phyloP scores from a whole-genome alignment of 176 grass and related monocot genomes.

The Eragrostis curvula region DNA sequence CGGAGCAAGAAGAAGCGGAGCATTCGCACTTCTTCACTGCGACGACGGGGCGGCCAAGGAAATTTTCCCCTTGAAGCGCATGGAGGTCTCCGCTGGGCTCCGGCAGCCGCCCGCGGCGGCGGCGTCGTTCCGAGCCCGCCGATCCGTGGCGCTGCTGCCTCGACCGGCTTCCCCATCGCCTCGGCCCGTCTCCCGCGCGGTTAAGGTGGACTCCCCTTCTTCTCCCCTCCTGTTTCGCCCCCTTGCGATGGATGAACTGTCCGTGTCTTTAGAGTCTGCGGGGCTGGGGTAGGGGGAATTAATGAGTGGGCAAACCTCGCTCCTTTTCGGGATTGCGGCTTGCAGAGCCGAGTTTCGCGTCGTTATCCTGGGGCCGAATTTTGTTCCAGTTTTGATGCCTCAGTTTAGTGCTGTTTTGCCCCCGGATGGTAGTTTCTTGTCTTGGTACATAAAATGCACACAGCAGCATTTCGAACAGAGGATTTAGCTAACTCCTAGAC shows the following conservation, averaged over 20 bases:
- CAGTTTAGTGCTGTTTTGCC: not conserved
- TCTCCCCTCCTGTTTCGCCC: not conserved
- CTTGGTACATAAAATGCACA: not conserved
- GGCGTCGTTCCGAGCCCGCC: not conserved
- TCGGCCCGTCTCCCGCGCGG: slow-evolving; percentile 27
- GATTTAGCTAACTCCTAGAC: not conserved
- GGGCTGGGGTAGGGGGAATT: not conserved
- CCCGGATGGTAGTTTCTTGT: too few relatives aligned
- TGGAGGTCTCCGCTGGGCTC: slow-evolving; percentile 44
- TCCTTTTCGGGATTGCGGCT: not conserved
- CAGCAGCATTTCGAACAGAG: not conserved
- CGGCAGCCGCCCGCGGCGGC: not conserved
- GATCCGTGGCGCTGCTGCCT: not conserved
- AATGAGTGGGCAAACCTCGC: not conserved
- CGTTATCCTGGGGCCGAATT: not conserved
- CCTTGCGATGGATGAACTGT: not conserved
- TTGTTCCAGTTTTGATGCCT: not conserved
- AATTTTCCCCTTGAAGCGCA: not conserved
- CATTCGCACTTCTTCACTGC: not conserved
- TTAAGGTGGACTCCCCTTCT: slow-evolving; percentile 40
- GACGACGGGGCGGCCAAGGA: slow-evolving; percentile 18
- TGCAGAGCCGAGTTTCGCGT: not conserved
- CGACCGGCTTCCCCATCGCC: not conserved
- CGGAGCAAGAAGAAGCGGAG: not conserved
- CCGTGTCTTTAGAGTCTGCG: not conserved